Base-by-base conservation (phyloP, 192 early-diverging fungal genomes). In the Backusella psychrophila region DNA sequence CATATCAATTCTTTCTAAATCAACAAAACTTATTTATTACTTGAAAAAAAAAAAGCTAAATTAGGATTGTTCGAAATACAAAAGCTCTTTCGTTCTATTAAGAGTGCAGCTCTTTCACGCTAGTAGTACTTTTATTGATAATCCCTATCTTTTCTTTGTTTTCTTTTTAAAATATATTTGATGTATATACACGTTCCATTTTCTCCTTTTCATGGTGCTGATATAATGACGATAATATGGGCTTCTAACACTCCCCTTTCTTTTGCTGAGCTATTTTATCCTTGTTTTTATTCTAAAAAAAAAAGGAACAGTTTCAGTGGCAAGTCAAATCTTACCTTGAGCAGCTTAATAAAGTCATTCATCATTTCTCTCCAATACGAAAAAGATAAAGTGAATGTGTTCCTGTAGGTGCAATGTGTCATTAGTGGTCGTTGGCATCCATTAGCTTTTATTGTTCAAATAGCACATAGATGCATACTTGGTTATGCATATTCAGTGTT, bases 61-160 rank as follows among this genome's bases (percentile, higher is more conserved):
- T 46, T 81, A 33, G 76, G 76, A 14, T 38, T 81, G 33, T 81
- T 77, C 34, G 80, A 81, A 53, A 76, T 81, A 69, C 80, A 81
- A 39, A 81, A 78, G n/a, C 66, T 81, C 2, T 74, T 77, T 29
- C 69, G 72, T 12, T 53, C 76, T 19, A 23, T 79, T 11, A 46
- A 79, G 12, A 52, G 53, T 34, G 35, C 72, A 31, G 23, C 56
- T 6, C 53, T 74, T 63, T 74, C 72, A 65, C 56, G 56, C 12
- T 63, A 63, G 26, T 39, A 2, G 1, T 11, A 53, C 8, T 17
- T 53, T 53, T 17, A 1, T 5, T 63, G 9, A 63, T 63, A 23
- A 12, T 26, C 0, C 6, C 6, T 15, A 49, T 49, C 19, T 44
- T 44, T 44, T 56, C n/a, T 26, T 8, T 56, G 53, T 26, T 56